A percentile compares a stretch with the other conserved stretches of the same genome.
phyloP scores from a whole-genome alignment of 2,329 filamentous ascomycete species.

The Endothia cerciana region DNA sequence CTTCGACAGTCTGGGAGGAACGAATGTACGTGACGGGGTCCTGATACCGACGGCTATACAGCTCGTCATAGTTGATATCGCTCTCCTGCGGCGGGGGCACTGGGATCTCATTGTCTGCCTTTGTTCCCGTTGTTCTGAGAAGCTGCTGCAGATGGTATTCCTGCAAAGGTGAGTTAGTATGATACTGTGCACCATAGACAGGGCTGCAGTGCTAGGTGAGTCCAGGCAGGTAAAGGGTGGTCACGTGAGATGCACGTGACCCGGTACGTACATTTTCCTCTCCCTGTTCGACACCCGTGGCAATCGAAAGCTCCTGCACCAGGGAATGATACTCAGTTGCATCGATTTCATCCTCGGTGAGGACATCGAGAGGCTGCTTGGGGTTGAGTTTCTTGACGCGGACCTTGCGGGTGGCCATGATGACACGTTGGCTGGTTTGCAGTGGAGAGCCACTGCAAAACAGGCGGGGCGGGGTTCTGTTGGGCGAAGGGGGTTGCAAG shows the following conservation, averaged over 20 bases:
- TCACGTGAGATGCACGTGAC: conserved; percentile 33
- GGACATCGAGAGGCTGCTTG: conserved; percentile 84
- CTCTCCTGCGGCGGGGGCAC: conserved; percentile 68
- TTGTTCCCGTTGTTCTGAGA: conserved; percentile 58
- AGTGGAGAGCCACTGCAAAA: conserved; percentile 38
- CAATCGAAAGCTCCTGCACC: conserved; percentile 81
- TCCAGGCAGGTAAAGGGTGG: conserved; percentile 15
- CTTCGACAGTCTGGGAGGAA: conserved; percentile 97
- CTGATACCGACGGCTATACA: conserved; percentile 79
- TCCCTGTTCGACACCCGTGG: conserved; percentile 94
- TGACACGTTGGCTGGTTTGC: conserved; percentile 38
- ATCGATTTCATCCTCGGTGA: conserved; percentile 91
- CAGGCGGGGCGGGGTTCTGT: conserved; percentile 15
- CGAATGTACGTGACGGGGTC: conserved; percentile 94
- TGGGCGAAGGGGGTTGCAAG: conserved; percentile 29
- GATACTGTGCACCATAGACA: conserved; percentile 10
- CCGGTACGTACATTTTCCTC: conserved; percentile 87
- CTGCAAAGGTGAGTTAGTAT: conserved; percentile 53
- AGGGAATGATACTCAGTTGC: conserved; percentile 83
- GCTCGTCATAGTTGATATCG: conserved; percentile 80
- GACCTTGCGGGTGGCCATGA: conserved; percentile 70
- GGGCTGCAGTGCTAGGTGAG: conserved; percentile 14
- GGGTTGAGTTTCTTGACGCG: conserved; percentile 89
- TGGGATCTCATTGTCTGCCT: conserved; percentile 65
- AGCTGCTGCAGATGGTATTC: conserved; percentile 95